Evolutionary conservation across 2,329 filamentous ascomycete genomes (phyloP).

Genomic region (Diaporthe sp.): DNA sequence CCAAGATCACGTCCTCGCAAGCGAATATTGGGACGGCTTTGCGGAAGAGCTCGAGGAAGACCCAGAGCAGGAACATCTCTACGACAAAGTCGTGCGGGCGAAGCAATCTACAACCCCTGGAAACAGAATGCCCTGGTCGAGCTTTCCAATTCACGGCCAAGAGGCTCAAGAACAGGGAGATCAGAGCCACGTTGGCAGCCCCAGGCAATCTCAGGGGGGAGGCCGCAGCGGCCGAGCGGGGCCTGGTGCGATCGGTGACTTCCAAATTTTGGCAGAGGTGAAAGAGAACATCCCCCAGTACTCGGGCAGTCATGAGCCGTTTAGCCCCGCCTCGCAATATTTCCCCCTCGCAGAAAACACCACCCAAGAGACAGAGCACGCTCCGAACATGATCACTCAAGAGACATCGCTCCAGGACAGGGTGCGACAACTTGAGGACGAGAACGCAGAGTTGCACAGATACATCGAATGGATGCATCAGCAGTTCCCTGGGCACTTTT

Average conservation of each 20-base stretch:
- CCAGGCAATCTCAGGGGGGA: background rate
- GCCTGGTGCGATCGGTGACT: background rate
- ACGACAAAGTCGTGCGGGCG: background rate
- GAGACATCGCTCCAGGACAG: background rate
- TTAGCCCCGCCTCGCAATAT: background rate
- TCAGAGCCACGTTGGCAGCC: background rate
- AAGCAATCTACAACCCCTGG: background rate
- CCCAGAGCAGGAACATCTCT: background rate
- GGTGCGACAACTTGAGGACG: background rate
- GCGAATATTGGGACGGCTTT: background rate
- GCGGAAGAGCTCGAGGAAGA: slow-evolving; percentile 41
- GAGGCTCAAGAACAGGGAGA: background rate
- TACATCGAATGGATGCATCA: background rate
- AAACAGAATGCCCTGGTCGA: background rate
- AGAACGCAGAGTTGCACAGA: background rate
- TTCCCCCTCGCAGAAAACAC: background rate
- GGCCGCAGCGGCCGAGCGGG: background rate
- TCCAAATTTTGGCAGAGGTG: background rate
- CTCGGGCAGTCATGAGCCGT: background rate
- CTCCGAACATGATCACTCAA: no score
- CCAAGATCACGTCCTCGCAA: background rate
- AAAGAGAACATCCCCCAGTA: background rate
- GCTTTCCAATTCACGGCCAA: background rate
- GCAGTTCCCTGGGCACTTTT: background rate
- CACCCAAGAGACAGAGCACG: background rate